These are phyloP conservation scores for Aspergillus ostianus DNA, from an alignment of 495 filamentous ascomycete species.

Conservation along the genomic window DNA sequence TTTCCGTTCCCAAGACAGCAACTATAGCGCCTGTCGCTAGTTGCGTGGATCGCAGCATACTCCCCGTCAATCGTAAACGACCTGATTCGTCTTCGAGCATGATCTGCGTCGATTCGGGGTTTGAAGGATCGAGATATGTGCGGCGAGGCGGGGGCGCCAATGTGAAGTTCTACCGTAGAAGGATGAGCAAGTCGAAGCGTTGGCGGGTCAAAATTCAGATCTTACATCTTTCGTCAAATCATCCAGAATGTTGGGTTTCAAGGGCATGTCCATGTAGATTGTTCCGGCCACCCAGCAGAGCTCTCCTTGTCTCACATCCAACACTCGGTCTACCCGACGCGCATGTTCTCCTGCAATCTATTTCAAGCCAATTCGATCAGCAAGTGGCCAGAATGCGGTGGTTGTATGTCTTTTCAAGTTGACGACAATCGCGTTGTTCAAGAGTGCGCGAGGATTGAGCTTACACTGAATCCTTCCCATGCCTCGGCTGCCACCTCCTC, in stretches of 20 bases:
- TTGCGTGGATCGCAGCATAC: slow-evolving; percentile 57
- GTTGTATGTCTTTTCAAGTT: background rate
- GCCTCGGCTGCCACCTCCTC: slow-evolving; percentile 69
- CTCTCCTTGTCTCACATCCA: slow-evolving; percentile 94
- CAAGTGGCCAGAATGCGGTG: background rate
- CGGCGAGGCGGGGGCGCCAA: slow-evolving; percentile 74
- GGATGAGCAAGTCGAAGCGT: slow-evolving; percentile 9
- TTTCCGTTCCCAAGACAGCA: slow-evolving; percentile 90
- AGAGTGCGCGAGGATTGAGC: background rate
- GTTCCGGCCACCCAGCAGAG: slow-evolving; percentile 95
- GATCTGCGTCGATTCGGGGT: slow-evolving; percentile 53
- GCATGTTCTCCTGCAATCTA: slow-evolving; percentile 77
- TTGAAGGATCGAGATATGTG: slow-evolving; percentile 62
- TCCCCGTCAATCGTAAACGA: slow-evolving; percentile 76
- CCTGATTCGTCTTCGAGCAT: slow-evolving; percentile 98
- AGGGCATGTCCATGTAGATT: slow-evolving; percentile 92
- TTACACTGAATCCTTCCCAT: slow-evolving; percentile 71
- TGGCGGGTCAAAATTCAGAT: slow-evolving; percentile 6
- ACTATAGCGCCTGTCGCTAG: slow-evolving; percentile 91
- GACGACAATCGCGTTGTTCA: background rate
- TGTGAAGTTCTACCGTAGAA: slow-evolving; percentile 67
- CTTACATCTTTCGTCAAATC: slow-evolving; percentile 89
- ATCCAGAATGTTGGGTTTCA: slow-evolving; percentile 96
- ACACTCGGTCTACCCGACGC: slow-evolving; percentile 73
- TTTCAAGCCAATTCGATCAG: slow-evolving; percentile 12